These are phyloP conservation scores for Botrytis deweyae DNA, from an alignment of 2,329 filamentous ascomycete species.

Conservation along the genomic window DNA sequence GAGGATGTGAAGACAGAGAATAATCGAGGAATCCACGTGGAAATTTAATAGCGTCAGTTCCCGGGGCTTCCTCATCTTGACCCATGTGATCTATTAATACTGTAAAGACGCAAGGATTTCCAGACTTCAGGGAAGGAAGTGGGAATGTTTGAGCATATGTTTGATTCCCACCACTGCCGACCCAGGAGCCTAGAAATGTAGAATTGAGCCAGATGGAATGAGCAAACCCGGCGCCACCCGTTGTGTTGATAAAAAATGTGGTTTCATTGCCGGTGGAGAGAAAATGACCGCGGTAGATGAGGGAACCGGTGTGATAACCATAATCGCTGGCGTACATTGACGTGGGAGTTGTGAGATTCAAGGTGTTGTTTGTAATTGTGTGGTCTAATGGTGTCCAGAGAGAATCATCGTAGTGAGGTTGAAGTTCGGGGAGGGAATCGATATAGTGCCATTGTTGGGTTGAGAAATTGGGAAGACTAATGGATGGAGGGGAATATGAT, in stretches of 20 bases:
- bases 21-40: slow-evolving; percentile 63
- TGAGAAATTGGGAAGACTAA: slow-evolving; percentile 55
- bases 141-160: slow-evolving; percentile 58
- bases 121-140: slow-evolving; percentile 64
- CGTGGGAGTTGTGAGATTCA: slow-evolving; percentile 55
- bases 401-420: slow-evolving; percentile 61
- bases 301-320: slow-evolving; percentile 65
- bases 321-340: slow-evolving; percentile 72
- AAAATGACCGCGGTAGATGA: slow-evolving; percentile 70
- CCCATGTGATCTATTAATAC: slow-evolving; percentile 71
- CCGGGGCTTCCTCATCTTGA: slow-evolving; percentile 62
- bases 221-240: slow-evolving; percentile 66
- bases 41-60: slow-evolving; percentile 59
- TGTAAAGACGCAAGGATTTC: slow-evolving; percentile 56
- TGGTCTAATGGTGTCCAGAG: slow-evolving; percentile 57
- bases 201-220: slow-evolving; percentile 63
- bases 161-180: slow-evolving; percentile 46
- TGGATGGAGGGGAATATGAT: slow-evolving; percentile 49
- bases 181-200: slow-evolving; percentile 60
- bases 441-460: slow-evolving; percentile 63
- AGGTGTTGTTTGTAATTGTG: slow-evolving; percentile 26
- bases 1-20: slow-evolving; percentile 47
- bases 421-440: slow-evolving; percentile 68
- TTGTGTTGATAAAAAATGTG: slow-evolving; percentile 52
- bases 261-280: slow-evolving; percentile 59